Percentiles rank a stretch among this genome's conserved stretches.
These are phyloP conservation scores for Parsonsia alboflavescens DNA, from an alignment of 257 asterid genomes.

Conservation along the genomic window DNA sequence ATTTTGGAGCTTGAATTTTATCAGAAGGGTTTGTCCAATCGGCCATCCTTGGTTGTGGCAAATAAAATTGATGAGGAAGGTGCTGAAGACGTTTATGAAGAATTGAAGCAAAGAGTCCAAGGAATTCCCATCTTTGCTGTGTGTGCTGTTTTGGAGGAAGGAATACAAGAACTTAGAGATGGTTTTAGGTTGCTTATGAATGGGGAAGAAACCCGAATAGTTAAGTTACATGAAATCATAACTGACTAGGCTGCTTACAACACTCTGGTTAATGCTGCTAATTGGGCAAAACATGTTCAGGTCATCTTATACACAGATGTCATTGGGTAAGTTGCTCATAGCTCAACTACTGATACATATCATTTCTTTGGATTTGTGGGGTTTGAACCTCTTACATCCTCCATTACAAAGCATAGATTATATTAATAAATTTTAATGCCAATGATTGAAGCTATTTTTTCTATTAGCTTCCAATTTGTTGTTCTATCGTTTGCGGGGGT, in stretches of 20 bases:
- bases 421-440: not conserved
- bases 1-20: conserved; percentile 72
- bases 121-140: conserved; percentile 68
- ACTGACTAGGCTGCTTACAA: conserved; percentile 23
- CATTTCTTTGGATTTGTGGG: not conserved
- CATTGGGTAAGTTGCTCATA: not conserved
- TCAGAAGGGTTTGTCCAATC: conserved; percentile 52
- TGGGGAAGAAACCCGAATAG: conserved; percentile 33
- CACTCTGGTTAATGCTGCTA: not conserved
- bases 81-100: conserved; percentile 63
- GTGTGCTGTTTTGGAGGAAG: conserved; percentile 88
- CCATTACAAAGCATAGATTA: not conserved
- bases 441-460: not conserved
- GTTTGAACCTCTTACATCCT: not conserved
- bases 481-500: too few relatives aligned
- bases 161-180: conserved; percentile 60
- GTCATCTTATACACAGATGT: not conserved
- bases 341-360: not conserved
- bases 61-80: conserved; percentile 83
- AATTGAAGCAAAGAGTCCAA: conserved; percentile 53
- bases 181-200: conserved; percentile 68
- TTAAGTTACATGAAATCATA: conserved; percentile 43
- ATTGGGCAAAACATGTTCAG: not conserved
- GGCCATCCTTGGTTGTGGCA: conserved; percentile 77
- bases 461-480: not conserved